phyloP scores from a whole-genome alignment of 768 basidiomycete genomes.

The Mrakia frigida region DNA sequence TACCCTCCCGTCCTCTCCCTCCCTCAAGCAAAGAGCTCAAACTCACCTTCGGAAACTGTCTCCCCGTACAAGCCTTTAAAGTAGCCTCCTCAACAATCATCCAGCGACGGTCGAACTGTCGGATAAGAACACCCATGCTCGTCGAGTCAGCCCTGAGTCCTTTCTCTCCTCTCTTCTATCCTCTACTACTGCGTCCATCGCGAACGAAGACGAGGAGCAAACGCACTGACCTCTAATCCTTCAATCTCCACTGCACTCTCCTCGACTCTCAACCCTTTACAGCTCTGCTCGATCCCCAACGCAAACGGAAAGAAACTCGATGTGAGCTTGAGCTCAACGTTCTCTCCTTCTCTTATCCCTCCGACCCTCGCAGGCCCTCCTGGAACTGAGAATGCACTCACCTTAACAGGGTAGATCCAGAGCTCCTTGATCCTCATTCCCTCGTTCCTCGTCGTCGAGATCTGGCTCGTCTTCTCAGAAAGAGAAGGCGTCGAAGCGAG shows the following conservation, averaged over 20 bases:
- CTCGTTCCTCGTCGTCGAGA: neutral
- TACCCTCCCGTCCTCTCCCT: neutral
- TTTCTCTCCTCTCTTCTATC: no score
- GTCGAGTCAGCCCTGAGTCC: neutral
- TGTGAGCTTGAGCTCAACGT: neutral
- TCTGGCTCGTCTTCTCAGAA: neutral
- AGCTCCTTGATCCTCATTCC: constrained; percentile 12
- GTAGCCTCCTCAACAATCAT: constrained; percentile 24
- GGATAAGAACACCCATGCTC: no score
- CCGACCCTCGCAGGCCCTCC: no score
- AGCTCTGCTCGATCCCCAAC: constrained; percentile 20
- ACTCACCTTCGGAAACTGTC: constrained; percentile 21
- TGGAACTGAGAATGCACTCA: neutral
- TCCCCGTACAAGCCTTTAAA: constrained; percentile 23
- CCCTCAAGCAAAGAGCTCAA: neutral
- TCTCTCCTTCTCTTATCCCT: no score
- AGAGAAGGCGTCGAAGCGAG: neutral
- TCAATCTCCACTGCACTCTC: neutral
- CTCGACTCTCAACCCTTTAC: constrained; percentile 12
- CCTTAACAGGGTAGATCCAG: constrained; percentile 27
- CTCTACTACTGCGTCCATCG: neutral
- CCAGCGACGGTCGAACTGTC: constrained; percentile 28
- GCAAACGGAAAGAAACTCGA: neutral
- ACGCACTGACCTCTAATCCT: constrained; percentile 13
- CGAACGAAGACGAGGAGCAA: neutral